Evolutionary conservation across 2,329 filamentous ascomycete species (phyloP).

Genomic region (Cryphonectria parasitica): DNA sequence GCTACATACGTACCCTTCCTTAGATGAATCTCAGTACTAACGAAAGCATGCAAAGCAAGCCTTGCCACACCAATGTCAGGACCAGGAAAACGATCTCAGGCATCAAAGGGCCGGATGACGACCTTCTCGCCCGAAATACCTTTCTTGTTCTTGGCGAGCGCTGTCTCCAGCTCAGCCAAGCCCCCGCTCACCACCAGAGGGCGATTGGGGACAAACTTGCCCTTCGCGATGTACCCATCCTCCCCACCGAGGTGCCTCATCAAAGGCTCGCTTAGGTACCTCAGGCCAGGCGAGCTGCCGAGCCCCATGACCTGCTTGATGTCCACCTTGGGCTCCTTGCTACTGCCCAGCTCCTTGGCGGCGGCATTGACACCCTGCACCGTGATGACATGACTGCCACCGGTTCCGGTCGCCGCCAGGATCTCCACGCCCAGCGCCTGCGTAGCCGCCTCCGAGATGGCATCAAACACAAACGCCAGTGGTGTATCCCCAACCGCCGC

Average conservation of each 20-base stretch:
- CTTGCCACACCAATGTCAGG: neutral
- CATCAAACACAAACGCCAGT: slow-evolving; percentile 38
- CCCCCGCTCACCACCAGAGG: slow-evolving; percentile 37
- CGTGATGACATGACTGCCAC: slow-evolving; percentile 30
- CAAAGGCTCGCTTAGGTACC: slow-evolving; percentile 38
- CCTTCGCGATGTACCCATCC: slow-evolving; percentile 39
- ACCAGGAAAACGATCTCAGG: neutral
- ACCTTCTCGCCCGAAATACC: slow-evolving; percentile 37
- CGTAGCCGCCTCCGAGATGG: slow-evolving; percentile 37
- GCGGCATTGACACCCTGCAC: slow-evolving; percentile 29
- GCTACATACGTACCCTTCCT: too few species aligned
- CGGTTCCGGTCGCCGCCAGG: slow-evolving; percentile 30
- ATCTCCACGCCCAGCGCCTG: slow-evolving; percentile 39
- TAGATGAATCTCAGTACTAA: too few species aligned
- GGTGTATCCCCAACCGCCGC: slow-evolving; percentile 35
- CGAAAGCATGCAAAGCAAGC: neutral
- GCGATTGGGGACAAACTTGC: slow-evolving; percentile 37
- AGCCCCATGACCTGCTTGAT: slow-evolving; percentile 29
- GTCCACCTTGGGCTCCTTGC: slow-evolving; percentile 18
- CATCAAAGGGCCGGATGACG: slow-evolving; percentile 31
- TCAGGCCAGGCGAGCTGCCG: slow-evolving; percentile 35
- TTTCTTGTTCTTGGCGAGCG: slow-evolving; percentile 35
- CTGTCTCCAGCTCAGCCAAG: slow-evolving; percentile 34
- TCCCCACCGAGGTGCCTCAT: slow-evolving; percentile 35
- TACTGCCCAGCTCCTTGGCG: slow-evolving; percentile 29